These are phyloP conservation scores for Eruca vesicaria DNA, from an alignment of 441 rosid species.

Conservation along the genomic window DNA sequence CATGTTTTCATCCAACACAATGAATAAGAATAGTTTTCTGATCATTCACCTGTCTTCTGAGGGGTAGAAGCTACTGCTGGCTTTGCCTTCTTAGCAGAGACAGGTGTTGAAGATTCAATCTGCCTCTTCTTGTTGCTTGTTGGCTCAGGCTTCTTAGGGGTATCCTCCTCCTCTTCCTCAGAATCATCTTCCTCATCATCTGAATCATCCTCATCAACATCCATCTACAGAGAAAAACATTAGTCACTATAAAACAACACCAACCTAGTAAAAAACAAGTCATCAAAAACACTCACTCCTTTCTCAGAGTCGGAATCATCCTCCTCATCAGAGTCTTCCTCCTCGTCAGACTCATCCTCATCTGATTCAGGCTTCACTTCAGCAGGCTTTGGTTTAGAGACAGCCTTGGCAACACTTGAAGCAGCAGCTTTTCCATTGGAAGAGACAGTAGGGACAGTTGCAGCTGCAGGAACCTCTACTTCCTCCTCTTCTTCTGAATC, in stretches of 20 bases:
- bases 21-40: not conserved
- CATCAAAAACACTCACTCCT: slow-evolving; percentile 27
- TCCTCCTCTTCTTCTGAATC: slow-evolving; percentile 17
- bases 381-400: slow-evolving; percentile 35
- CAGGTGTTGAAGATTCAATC: slow-evolving; percentile 58
- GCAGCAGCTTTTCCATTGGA: slow-evolving; percentile 26
- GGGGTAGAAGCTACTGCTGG: slow-evolving; percentile 43
- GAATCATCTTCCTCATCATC: slow-evolving; percentile 38
- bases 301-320: slow-evolving; percentile 38
- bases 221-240: slow-evolving; percentile 15
- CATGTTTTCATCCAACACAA: not conserved
- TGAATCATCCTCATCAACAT: slow-evolving; percentile 24
- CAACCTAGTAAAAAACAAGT: not conserved
- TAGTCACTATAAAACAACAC: not conserved
- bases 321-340: slow-evolving; percentile 40
- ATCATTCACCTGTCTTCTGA: slow-evolving; percentile 60
- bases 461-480: not conserved
- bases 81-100: slow-evolving; percentile 62
- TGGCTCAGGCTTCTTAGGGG: slow-evolving; percentile 58
- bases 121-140: slow-evolving; percentile 60
- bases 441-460: not conserved
- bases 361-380: slow-evolving; percentile 38
- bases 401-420: slow-evolving; percentile 36
- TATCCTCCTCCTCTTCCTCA: slow-evolving; percentile 47
- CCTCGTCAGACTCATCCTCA: slow-evolving; percentile 20